A percentile compares a stretch with the other conserved stretches of the same genome.
phyloP scores from a whole-genome alignment of 208 protist species.

The Acanthamoeba lenticulata region DNA sequence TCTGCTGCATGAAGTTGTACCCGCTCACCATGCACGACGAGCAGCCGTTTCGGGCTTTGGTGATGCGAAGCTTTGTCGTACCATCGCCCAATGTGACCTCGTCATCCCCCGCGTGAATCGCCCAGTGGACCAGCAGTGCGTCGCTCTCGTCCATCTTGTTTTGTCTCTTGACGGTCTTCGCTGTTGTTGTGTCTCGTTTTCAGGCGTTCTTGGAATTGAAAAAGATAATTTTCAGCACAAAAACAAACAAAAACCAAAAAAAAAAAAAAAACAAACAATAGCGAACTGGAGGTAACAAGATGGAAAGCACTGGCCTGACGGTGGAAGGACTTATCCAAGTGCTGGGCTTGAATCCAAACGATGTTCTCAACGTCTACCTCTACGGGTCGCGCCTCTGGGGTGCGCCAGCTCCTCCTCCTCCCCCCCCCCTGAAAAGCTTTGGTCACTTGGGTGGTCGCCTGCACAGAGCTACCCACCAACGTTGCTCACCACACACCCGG shows the following conservation, averaged over 20 bases:
- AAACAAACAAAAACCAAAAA: not conserved
- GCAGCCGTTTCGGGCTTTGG: not conserved
- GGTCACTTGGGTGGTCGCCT: not conserved
- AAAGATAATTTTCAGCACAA: not conserved
- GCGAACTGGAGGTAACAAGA: not conserved
- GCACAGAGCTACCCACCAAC: not conserved
- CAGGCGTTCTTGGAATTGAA: not conserved
- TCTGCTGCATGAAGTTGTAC: slow-evolving; percentile 44
- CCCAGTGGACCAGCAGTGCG: not conserved
- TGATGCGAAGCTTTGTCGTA: not conserved
- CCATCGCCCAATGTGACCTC: not conserved
- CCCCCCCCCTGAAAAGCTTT: not conserved
- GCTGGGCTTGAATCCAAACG: not conserved
- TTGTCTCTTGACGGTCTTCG: too few relatives aligned
- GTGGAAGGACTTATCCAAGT: not conserved
- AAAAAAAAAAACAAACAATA: not conserved
- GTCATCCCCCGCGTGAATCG: slow-evolving; percentile 13
- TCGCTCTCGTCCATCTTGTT: not conserved
- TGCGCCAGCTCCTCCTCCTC: not conserved
- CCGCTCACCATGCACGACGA: not conserved
- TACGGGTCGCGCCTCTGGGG: slow-evolving; percentile 23
- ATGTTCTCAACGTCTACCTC: slow-evolving; percentile 45
- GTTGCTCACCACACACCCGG: too few relatives aligned
- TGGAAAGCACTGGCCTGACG: not conserved
- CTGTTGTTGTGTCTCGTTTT: not conserved